Conservation (phyloP, 2,329 filamentous ascomycete genomes). For the Mycosphaerella sp. region DNA sequence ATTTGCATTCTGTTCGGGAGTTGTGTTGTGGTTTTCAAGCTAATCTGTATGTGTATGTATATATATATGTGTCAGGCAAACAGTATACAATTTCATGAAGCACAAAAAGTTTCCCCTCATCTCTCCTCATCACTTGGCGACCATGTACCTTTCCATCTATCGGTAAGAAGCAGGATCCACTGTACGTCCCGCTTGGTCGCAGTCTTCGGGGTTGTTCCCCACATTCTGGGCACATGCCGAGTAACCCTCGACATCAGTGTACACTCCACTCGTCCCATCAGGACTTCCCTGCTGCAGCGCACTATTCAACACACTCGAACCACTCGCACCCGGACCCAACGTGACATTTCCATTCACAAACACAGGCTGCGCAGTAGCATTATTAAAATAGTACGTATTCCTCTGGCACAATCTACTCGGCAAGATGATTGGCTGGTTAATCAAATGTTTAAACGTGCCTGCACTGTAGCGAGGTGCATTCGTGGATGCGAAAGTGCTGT, state of each 20-base stretch:
- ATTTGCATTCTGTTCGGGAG: no score
- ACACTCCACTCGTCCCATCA: constrained; percentile 17
- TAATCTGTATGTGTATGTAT: no score
- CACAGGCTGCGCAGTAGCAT: constrained; percentile 19
- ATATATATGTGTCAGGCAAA: no score
- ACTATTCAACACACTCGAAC: constrained; percentile 9
- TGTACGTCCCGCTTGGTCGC: constrained; percentile 17
- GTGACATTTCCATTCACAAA: constrained; percentile 22
- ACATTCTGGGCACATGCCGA: constrained; percentile 23
- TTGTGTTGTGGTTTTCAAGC: no score
- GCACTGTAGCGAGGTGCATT: constrained; percentile 9
- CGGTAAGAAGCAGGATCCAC: constrained; percentile 14
- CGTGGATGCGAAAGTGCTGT: constrained; percentile 16
- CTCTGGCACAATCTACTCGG: constrained; percentile 20
- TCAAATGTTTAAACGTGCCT: constrained; percentile 18
- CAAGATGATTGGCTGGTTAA: constrained; percentile 20
- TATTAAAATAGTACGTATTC: constrained; percentile 25
- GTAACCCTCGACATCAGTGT: constrained; percentile 19
- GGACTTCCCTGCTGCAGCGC: constrained; percentile 20
- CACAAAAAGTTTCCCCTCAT: not conserved
- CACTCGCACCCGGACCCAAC: constrained; percentile 21
- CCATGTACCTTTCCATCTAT: constrained; percentile 2
- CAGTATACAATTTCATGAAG: no score
- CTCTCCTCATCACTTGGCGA: not conserved
- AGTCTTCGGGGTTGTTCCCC: constrained; percentile 22